A percentile compares a stretch with the other conserved stretches of the same genome.
These are phyloP conservation scores for Xylaria sp. DNA, from an alignment of 2,329 filamentous ascomycete species.

Conservation along the genomic window DNA sequence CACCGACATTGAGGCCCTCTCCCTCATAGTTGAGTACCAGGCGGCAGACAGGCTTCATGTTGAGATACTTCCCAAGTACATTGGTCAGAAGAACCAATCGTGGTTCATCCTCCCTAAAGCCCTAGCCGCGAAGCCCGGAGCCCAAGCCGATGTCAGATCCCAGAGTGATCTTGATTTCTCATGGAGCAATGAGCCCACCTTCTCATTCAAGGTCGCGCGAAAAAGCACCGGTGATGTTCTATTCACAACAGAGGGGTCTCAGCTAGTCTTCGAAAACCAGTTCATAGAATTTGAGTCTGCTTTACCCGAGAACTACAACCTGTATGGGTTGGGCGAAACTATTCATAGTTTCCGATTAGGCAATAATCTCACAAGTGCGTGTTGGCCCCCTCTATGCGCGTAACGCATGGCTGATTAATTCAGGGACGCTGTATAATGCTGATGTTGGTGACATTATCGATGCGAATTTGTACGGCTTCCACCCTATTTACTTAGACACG, in stretches of 20 bases:
- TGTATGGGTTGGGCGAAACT: slow-evolving; percentile 79
- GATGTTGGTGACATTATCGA: slow-evolving; percentile 74
- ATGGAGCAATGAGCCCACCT: slow-evolving; percentile 66
- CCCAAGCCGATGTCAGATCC: slow-evolving; percentile 56
- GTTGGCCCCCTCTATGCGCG: background rate
- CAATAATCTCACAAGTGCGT: slow-evolving; percentile 73
- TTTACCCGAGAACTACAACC: slow-evolving; percentile 76
- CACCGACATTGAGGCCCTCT: slow-evolving; percentile 74
- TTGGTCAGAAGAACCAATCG: slow-evolving; percentile 69
- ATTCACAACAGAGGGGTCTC: slow-evolving; percentile 72
- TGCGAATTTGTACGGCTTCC: slow-evolving; percentile 77
- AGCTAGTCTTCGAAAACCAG: slow-evolving; percentile 79
- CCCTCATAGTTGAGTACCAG: slow-evolving; percentile 75
- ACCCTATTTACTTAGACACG: slow-evolving; percentile 83
- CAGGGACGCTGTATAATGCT: slow-evolving; percentile 66
- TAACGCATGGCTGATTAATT: slow-evolving; percentile 8
- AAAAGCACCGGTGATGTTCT: slow-evolving; percentile 70
- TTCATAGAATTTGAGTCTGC: slow-evolving; percentile 77
- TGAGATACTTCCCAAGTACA: slow-evolving; percentile 73
- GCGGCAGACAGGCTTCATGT: slow-evolving; percentile 73
- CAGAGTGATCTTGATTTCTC: slow-evolving; percentile 65
- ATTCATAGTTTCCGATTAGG: slow-evolving; percentile 78
- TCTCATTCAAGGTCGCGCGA: slow-evolving; percentile 73
- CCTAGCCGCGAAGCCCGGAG: slow-evolving; percentile 66
- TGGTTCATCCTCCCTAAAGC: slow-evolving; percentile 74